Percentiles rank a stretch among this genome's conserved stretches.
Conservation (phyloP, 768 basidiomycete genomes). For the Lentinula detonsa region DNA sequence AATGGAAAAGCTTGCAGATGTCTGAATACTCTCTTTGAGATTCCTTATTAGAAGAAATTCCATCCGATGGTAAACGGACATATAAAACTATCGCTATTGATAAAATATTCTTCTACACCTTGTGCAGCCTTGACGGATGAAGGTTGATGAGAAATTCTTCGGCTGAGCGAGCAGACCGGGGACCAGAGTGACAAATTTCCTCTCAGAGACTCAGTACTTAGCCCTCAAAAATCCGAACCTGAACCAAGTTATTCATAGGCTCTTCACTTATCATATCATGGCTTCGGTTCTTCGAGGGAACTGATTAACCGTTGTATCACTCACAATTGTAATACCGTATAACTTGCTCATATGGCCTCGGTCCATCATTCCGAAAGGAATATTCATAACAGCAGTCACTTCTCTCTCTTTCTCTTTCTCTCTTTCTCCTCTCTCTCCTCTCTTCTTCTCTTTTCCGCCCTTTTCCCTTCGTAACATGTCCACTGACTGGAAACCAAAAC, state of each 20-base stretch:
- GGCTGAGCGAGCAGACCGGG: neutral
- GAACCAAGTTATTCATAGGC: too few species aligned
- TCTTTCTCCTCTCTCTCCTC: too few species aligned
- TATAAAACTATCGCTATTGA: neutral
- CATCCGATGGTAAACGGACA: neutral
- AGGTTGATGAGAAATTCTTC: neutral
- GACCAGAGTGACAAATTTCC: neutral
- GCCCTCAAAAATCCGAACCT: too few species aligned
- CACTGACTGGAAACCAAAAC: neutral
- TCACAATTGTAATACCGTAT: too few species aligned
- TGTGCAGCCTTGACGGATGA: neutral
- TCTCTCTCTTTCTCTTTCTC: neutral
- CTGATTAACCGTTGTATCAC: neutral
- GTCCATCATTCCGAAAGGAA: neutral
- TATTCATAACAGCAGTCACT: neutral
- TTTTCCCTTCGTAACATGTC: neutral
- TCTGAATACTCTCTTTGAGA: too few species aligned
- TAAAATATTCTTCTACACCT: neutral
- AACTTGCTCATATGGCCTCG: neutral
- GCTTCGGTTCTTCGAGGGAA: neutral
- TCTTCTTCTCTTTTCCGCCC: too few species aligned
- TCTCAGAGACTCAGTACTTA: neutral
- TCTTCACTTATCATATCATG: too few species aligned
- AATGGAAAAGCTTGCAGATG: constrained; percentile 9
- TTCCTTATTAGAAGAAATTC: too few species aligned